Evolutionary conservation across 2,329 filamentous ascomycete species (phyloP), one percentile per base, ranked within the genome.

Genomic region (Tolypocladium ophioglossoides): DNA sequence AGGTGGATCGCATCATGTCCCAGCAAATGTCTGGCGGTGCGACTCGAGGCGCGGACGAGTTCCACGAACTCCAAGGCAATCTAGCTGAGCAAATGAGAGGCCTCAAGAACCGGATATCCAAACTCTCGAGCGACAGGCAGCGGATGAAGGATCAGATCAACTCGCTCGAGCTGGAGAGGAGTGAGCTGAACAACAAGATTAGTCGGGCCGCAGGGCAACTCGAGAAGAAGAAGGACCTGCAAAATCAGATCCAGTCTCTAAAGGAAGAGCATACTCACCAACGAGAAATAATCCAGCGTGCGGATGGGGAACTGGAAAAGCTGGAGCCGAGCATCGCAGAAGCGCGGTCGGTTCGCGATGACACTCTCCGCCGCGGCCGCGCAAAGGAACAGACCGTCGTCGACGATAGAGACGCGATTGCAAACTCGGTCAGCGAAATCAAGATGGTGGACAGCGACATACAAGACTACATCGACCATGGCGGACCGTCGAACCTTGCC

Each of bases 401-500:
- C 32, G 79, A 85, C 39, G 85, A 87, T 56, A 83, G 88, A 12
- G 85, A 87, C 54, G 82, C 77, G 22, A 76, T 97, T 16, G 82
- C 84, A 5, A 84, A 85, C 57, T 94, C 84, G 34, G 76, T 94
- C 53, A 85, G 86, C 63, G 86, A 92, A 66, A 80, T 99, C 52
- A 84, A 83, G 61, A 77, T 87, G 68, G 78, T 89, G 48, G 87
- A 89, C 58, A 75, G 78, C 52, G 87, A 92, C 51, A 95, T 99
- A 57, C 82, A 84, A 57, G 81, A 83, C 38, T 99, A 97, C 66
- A 73, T 88, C 41, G 82, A 89, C 53, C 79, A 84, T 40, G 89
- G 86, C 54, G 92, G 91, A 0, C 82, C 85, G 4, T 76, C 78
- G 37, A 85, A 87, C 59, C 80, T 97, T 39, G 79, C 79, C 12